These are phyloP conservation scores for Coniophora puteana DNA, from an alignment of 1,284 basidiomycete species.

Conservation along the genomic window DNA sequence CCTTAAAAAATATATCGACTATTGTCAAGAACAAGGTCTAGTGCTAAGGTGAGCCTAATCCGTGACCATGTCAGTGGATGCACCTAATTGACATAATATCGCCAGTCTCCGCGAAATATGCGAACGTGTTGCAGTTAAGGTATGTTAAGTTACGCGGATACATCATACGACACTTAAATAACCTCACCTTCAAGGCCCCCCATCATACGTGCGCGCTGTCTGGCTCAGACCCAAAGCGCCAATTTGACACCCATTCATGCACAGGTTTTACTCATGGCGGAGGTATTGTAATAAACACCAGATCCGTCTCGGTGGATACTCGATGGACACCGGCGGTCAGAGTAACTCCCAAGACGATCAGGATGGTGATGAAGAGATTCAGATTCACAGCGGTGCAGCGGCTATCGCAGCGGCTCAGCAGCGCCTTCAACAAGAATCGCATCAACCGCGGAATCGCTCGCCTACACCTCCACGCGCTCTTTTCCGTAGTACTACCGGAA, in stretches of 20 bases:
- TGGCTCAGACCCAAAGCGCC: background rate
- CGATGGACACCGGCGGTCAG: slow-evolving; percentile 58
- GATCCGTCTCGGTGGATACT: slow-evolving; percentile 76
- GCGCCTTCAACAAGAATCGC: slow-evolving; percentile 35
- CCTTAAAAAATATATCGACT: slow-evolving; percentile 80
- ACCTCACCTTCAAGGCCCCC: slow-evolving; percentile 49
- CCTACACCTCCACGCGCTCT: slow-evolving; percentile 75
- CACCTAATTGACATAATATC: slow-evolving; percentile 1
- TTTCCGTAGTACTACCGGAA: slow-evolving; percentile 78
- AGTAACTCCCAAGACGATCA: slow-evolving; percentile 39
- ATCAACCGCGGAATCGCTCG: slow-evolving; percentile 49
- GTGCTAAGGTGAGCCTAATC: slow-evolving; percentile 56
- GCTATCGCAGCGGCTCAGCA: slow-evolving; percentile 43
- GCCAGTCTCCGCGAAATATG: slow-evolving; percentile 76
- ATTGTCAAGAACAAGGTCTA: slow-evolving; percentile 77
- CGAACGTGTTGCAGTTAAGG: slow-evolving; percentile 78
- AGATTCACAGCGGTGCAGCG: slow-evolving; percentile 36
- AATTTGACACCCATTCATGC: slow-evolving; percentile 4
- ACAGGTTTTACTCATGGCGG: slow-evolving; percentile 83
- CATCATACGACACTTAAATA: no score
- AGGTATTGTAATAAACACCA: slow-evolving; percentile 86
- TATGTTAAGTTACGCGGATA: no score
- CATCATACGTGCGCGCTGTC: slow-evolving; percentile 78
- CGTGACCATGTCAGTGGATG: background rate
- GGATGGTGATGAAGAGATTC: slow-evolving; percentile 35